A percentile compares a stretch with the other conserved stretches of the same genome.
Evolutionary conservation across 2,329 filamentous ascomycete species (phyloP).

Genomic region (Epichloe gansuensis): DNA sequence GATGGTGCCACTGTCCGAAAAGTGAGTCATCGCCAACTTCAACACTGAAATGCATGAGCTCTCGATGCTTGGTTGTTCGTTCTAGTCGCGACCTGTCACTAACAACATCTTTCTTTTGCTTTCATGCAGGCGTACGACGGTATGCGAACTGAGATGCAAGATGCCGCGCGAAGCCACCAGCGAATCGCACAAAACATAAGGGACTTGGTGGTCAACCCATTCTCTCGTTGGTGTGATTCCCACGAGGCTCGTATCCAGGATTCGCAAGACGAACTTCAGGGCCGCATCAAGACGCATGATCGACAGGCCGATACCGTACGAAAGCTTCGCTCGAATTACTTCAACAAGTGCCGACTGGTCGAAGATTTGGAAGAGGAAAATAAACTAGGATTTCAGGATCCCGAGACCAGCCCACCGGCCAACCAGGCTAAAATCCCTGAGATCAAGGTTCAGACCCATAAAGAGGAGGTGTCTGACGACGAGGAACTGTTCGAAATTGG

Average conservation of each 20-base stretch:
- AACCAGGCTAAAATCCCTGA: constrained; percentile 51
- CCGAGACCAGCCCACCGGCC: constrained; percentile 53
- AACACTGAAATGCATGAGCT: background rate
- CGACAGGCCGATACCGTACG: constrained; percentile 80
- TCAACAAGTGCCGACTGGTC: constrained; percentile 94
- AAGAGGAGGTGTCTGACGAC: constrained; percentile 50
- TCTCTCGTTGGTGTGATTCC: constrained; percentile 90
- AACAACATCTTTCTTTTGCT: constrained; percentile 5
- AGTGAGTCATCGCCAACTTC: constrained; percentile 33
- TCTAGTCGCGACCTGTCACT: constrained; percentile 4
- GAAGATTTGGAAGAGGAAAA: constrained; percentile 98
- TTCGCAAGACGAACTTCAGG: constrained; percentile 87
- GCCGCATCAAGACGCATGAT: constrained; percentile 82
- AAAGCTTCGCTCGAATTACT: constrained; percentile 91
- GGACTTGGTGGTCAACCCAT: constrained; percentile 87
- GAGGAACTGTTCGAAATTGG: constrained; percentile 80
- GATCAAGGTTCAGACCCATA: constrained; percentile 71
- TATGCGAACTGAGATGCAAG: constrained; percentile 82
- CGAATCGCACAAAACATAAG: constrained; percentile 96
- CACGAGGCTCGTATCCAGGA: constrained; percentile 85
- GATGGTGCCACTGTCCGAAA: constrained; percentile 94
- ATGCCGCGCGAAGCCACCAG: constrained; percentile 77
- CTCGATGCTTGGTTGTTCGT: background rate
- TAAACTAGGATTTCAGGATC: constrained; percentile 91
- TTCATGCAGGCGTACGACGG: constrained; percentile 72